A percentile compares a stretch with the other conserved stretches of the same genome.
phyloP scores from a whole-genome alignment of 495 filamentous ascomycete species.

The Tuber borchii region DNA sequence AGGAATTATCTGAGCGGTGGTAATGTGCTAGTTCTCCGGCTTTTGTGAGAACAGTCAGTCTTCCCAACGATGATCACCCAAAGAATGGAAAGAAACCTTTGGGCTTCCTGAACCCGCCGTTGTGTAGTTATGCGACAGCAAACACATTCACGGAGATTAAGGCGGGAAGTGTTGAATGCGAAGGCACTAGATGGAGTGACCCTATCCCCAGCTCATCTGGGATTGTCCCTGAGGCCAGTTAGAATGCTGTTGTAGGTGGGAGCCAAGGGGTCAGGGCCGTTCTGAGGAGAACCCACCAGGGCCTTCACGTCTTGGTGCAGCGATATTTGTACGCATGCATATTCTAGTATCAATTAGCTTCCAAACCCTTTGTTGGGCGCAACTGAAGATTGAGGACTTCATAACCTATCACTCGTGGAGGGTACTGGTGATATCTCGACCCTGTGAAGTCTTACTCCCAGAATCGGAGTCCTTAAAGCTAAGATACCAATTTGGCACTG shows the following conservation, averaged over 20 bases:
- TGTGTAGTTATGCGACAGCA: constrained; percentile 49
- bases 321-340: constrained; percentile 11
- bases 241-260: constrained; percentile 57
- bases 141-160: constrained; percentile 55
- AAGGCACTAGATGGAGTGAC: constrained; percentile 42
- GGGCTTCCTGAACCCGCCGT: constrained; percentile 61
- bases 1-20: constrained; percentile 13
- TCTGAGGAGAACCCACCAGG: constrained; percentile 41
- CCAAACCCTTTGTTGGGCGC: background rate
- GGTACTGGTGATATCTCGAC: background rate
- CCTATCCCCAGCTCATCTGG: constrained; percentile 26
- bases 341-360: background rate
- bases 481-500: too few species aligned
- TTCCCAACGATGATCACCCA: constrained; percentile 56
- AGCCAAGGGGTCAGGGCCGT: constrained; percentile 48
- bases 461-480: too few species aligned
- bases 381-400: background rate
- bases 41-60: constrained; percentile 52
- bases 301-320: background rate
- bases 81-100: constrained; percentile 47
- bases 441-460: background rate
- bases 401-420: background rate
- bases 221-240: constrained; percentile 52
- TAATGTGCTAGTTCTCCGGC: constrained; percentile 49
- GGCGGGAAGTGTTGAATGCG: constrained; percentile 52